A percentile compares a stretch with the other conserved stretches of the same genome.
These are phyloP conservation scores for Sporothrix pallida DNA, from an alignment of 2,329 filamentous ascomycete genomes.

Conservation along the genomic window DNA sequence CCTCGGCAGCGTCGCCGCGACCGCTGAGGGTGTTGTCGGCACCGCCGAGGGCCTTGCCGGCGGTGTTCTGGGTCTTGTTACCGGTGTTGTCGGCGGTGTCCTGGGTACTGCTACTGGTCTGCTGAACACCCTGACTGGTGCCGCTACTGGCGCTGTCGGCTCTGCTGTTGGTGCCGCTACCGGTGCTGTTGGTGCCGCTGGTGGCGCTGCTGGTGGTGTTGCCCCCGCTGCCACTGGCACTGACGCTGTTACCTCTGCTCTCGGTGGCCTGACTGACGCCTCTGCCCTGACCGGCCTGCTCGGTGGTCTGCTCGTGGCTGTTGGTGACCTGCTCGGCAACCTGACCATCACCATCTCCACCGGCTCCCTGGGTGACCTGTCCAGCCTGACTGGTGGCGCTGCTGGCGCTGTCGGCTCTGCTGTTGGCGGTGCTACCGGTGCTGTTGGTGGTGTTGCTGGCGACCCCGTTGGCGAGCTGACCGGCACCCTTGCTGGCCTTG, in stretches of 20 bases:
- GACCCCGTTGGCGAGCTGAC: not conserved
- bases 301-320: constrained; percentile 8
- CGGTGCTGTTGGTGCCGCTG: not conserved
- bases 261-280: constrained; percentile 11
- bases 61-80: not conserved
- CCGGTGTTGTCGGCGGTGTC: constrained; percentile 11
- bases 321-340: constrained; percentile 15
- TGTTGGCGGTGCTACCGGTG: not conserved
- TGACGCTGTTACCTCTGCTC: constrained; percentile 3
- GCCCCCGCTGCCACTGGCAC: not conserved
- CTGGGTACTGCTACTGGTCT: not conserved
- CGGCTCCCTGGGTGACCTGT: constrained; percentile 7
- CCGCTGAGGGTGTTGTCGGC: not conserved
- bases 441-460: not conserved
- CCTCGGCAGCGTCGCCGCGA: not conserved
- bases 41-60: not conserved
- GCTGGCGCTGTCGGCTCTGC: not conserved
- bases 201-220: constrained; percentile 17
- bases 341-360: constrained; percentile 3
- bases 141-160: not conserved
- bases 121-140: constrained; percentile 11
- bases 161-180: not conserved
- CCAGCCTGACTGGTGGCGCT: not conserved
- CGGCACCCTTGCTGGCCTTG: not conserved
- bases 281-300: constrained; percentile 4